Conservation (phyloP, 2,329 filamentous ascomycete genomes). For the Talaromyces rugulosus region DNA sequence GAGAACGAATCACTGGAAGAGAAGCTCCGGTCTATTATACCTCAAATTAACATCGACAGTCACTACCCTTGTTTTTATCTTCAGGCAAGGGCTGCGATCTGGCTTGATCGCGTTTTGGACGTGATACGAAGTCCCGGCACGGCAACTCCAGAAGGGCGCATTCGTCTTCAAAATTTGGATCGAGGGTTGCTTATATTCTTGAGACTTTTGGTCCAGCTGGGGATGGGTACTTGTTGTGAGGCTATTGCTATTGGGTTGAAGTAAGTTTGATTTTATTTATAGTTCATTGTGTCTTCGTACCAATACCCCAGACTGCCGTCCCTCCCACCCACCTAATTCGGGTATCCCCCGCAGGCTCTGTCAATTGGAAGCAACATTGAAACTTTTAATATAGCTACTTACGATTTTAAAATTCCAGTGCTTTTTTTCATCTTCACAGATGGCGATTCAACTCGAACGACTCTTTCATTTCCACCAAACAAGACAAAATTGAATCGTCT, state of each 20-base stretch:
- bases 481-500: constrained; percentile 5
- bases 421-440: constrained; percentile 7
- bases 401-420: neutral
- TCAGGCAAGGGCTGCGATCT: constrained; percentile 10
- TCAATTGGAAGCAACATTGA: neutral
- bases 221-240: constrained; percentile 7
- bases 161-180: constrained; percentile 4
- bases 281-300: neutral
- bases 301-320: neutral
- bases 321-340: neutral
- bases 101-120: constrained; percentile 4
- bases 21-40: neutral
- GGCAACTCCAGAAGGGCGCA: neutral
- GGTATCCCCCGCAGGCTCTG: too few species aligned
- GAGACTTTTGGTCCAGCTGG: neutral
- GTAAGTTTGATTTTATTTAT: neutral
- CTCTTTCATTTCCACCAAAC: neutral
- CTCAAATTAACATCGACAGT: neutral
- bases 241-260: constrained; percentile 10
- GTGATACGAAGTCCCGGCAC: constrained; percentile 1
- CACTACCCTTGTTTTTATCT: constrained; percentile 7
- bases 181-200: constrained; percentile 4
- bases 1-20: constrained; percentile 1
- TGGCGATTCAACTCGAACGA: neutral
- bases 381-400: too few species aligned